phyloP scores from a whole-genome alignment of 768 basidiomycete species.

The Suillus subaureus region DNA sequence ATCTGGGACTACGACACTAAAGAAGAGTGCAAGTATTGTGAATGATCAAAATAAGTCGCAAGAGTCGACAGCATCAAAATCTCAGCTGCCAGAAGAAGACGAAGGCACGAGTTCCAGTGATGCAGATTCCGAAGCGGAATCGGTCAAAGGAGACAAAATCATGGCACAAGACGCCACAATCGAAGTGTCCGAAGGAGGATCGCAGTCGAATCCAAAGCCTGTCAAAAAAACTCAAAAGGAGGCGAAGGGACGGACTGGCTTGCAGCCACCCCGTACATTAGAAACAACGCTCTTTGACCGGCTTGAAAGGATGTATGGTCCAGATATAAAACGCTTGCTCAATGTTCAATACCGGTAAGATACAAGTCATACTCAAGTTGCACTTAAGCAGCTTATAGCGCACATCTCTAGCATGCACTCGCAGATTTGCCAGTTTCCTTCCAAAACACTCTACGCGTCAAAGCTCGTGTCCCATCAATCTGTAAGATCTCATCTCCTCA shows the following conservation, averaged over 20 bases:
- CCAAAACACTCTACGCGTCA: conserved; percentile 74
- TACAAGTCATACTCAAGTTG: not conserved
- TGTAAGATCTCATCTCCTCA: conserved; percentile 72
- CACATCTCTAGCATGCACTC: conserved; percentile 72
- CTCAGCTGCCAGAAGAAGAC: conserved; percentile 13
- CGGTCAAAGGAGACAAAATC: conserved; percentile 21
- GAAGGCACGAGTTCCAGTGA: conserved; percentile 2
- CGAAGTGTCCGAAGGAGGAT: not conserved
- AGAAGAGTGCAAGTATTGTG: conserved; percentile 6
- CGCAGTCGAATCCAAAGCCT: conserved; percentile 6
- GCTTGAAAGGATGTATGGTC: conserved; percentile 86
- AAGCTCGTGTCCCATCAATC: conserved; percentile 70
- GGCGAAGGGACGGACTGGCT: conserved; percentile 16
- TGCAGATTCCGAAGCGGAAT: conserved; percentile 20
- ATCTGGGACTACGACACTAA: conserved; percentile 13
- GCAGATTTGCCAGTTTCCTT: conserved; percentile 85
- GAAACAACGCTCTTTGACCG: conserved; percentile 93
- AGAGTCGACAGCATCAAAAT: not conserved
- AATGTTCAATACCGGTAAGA: conserved; percentile 84
- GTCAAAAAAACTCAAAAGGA: conserved; percentile 18
- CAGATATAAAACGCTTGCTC: conserved; percentile 82
- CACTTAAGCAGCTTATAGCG: not conserved
- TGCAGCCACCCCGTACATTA: conserved; percentile 69
- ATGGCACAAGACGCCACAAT: conserved; percentile 22
- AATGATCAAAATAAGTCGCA: conserved; percentile 9